These are phyloP conservation scores for Taphrina pruni DNA, from an alignment of 1,139 yeast species.

Conservation along the genomic window DNA sequence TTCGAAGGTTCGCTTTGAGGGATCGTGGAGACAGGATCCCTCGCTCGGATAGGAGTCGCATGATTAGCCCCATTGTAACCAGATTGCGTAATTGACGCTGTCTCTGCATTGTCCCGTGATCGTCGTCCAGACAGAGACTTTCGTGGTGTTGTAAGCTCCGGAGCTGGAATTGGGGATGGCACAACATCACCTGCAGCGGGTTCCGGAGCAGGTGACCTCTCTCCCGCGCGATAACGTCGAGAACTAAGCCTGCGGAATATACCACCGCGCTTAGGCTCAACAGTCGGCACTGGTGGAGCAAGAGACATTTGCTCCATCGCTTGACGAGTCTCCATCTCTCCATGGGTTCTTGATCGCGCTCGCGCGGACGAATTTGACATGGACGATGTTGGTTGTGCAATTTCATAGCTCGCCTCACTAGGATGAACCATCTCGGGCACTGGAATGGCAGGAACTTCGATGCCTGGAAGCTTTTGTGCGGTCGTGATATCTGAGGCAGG, in stretches of 20 bases:
- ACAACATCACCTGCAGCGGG: conserved; percentile 1
- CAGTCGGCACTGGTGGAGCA: conserved; percentile 25
- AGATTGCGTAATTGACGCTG: not conserved
- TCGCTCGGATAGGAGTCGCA: conserved; percentile 4
- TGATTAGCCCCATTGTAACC: not conserved
- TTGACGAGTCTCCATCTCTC: conserved; percentile 38
- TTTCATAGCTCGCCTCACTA: conserved; percentile 26
- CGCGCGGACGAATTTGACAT: conserved; percentile 28
- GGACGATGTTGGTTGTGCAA: conserved; percentile 1
- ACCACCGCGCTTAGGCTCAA: conserved; percentile 36
- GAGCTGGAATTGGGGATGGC: conserved; percentile 2
- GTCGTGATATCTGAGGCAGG: conserved; percentile 15
- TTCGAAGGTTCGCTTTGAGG: conserved; percentile 12
- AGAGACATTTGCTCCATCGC: conserved; percentile 31
- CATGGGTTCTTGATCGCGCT: conserved; percentile 41
- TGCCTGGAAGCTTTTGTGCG: conserved; percentile 26
- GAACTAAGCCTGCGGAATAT: conserved; percentile 36
- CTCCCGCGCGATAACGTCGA: conserved; percentile 22
- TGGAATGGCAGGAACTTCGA: conserved; percentile 38
- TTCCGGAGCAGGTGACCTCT: not conserved
- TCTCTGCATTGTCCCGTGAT: conserved; percentile 9
- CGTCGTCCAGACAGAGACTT: conserved; percentile 27
- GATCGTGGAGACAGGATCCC: not conserved
- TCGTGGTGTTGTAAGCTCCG: conserved; percentile 30
- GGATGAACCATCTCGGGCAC: conserved; percentile 29